A percentile compares a stretch with the other conserved stretches of the same genome.
These are phyloP conservation scores for Haematococcus sp. DNA, from an alignment of 139 green algal species.

Conservation along the genomic window DNA sequence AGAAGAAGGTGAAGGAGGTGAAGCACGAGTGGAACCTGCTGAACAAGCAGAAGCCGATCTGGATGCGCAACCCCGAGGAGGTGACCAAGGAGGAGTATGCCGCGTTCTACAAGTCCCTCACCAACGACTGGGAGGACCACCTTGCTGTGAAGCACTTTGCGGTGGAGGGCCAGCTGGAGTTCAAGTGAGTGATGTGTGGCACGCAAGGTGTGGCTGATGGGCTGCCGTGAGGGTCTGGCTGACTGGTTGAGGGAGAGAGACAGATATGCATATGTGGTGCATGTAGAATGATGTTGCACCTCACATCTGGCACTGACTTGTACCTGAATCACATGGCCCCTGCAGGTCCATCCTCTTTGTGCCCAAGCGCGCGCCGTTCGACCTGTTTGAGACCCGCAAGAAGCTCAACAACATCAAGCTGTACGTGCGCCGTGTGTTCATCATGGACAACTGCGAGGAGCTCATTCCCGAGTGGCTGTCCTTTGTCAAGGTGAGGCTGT, in stretches of 20 bases:
- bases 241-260: too few relatives aligned
- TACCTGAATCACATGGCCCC: too few relatives aligned
- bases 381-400: conserved; percentile 96
- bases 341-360: conserved; percentile 76
- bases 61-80: conserved; percentile 97
- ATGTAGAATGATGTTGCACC: too few relatives aligned
- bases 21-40: conserved; percentile 95
- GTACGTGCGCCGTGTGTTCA: conserved; percentile 99
- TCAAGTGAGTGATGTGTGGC: conserved; percentile 87
- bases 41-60: conserved; percentile 84
- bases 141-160: conserved; percentile 95
- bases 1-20: conserved; percentile 96
- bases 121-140: conserved; percentile 99
- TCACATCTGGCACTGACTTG: too few relatives aligned
- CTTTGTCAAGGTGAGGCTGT: conserved; percentile 1
- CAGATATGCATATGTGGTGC: too few relatives aligned
- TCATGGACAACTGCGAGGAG: conserved; percentile 99
- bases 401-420: conserved; percentile 99
- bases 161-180: conserved; percentile 99
- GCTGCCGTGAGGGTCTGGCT: too few relatives aligned
- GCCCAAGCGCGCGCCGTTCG: conserved; percentile 95
- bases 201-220: too few relatives aligned
- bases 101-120: conserved; percentile 96
- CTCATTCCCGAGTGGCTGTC: conserved; percentile 30
- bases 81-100: conserved; percentile 94